Evolutionary conservation across 169 alveolate species (phyloP).

Genomic region (Plasmodium inui): DNA sequence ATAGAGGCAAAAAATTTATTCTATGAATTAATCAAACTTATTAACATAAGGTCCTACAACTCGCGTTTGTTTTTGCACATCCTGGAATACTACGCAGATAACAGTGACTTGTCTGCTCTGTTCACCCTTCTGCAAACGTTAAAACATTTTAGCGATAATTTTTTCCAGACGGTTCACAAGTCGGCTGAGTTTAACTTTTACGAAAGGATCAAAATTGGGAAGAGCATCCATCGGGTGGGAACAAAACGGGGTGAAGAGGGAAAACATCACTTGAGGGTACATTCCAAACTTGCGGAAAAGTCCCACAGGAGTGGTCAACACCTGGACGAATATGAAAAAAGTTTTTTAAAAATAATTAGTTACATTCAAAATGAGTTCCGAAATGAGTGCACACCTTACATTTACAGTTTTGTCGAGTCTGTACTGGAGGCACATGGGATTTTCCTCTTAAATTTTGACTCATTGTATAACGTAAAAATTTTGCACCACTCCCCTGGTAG

Average conservation of each 20-base stretch:
- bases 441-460: constrained; percentile 20
- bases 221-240: not conserved
- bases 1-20: constrained; percentile 31
- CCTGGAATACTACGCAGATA: constrained; percentile 39
- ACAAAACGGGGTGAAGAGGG: not conserved
- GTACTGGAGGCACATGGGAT: constrained; percentile 43
- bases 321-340: constrained; percentile 5
- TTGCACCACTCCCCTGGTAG: not conserved
- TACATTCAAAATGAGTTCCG: constrained; percentile 34
- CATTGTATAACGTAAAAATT: constrained; percentile 27
- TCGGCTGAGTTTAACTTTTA: constrained; percentile 29
- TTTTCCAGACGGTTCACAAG: constrained; percentile 31
- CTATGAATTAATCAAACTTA: constrained; percentile 45
- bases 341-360: constrained; percentile 27
- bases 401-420: constrained; percentile 25
- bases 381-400: not conserved
- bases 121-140: constrained; percentile 22
- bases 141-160: constrained; percentile 34
- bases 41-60: constrained; percentile 32
- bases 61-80: constrained; percentile 3
- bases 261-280: not conserved
- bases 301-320: not conserved
- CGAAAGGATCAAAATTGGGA: constrained; percentile 20
- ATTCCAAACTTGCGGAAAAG: not conserved
- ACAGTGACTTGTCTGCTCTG: constrained; percentile 21